A percentile compares a stretch with the other conserved stretches of the same genome.
Conservation (phyloP, 805 yeast species). For the Hanseniaspora meyeri region DNA sequence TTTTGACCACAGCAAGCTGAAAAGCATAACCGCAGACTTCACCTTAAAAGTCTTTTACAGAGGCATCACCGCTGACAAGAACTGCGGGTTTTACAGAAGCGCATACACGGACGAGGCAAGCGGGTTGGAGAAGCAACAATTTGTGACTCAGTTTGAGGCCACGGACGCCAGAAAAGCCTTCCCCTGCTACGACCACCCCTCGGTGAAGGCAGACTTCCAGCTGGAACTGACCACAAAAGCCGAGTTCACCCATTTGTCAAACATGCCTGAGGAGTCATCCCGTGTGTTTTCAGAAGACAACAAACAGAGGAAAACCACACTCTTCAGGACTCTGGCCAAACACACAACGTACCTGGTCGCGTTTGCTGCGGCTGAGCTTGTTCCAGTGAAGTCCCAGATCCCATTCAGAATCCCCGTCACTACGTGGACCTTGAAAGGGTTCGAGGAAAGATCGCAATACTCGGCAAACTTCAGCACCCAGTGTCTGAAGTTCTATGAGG, state of each 20-base stretch:
- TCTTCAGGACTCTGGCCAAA: conserved; percentile 62
- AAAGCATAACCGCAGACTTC: conserved; percentile 30
- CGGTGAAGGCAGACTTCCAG: conserved; percentile 61
- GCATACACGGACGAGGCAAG: conserved; percentile 44
- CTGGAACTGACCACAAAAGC: conserved; percentile 47
- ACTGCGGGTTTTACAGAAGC: conserved; percentile 75
- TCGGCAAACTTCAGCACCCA: conserved; percentile 65
- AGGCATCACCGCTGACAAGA: conserved; percentile 59
- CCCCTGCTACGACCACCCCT: conserved; percentile 79
- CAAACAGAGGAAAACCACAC: conserved; percentile 42
- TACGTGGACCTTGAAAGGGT: conserved; percentile 70
- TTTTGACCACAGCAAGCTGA: conserved; percentile 29
- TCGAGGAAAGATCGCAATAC: conserved; percentile 55
- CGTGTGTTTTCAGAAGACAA: too few species aligned
- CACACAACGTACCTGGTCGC: conserved; percentile 79
- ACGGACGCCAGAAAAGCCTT: conserved; percentile 79
- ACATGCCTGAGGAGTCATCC: too few species aligned
- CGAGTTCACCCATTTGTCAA: conserved; percentile 48
- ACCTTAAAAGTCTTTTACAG: conserved; percentile 40
- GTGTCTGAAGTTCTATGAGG: conserved; percentile 59
- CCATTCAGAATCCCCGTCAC: conserved; percentile 62
- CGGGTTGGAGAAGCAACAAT: conserved; percentile 56
- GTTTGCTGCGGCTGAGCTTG: conserved; percentile 65
- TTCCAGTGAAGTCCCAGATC: conserved; percentile 30
- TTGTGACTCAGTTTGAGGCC: conserved; percentile 78